Evolutionary conservation across 371 early-diverging fungal genomes (phyloP), one percentile per base, ranked within the genome.

Genomic region (Mucor indicus): DNA sequence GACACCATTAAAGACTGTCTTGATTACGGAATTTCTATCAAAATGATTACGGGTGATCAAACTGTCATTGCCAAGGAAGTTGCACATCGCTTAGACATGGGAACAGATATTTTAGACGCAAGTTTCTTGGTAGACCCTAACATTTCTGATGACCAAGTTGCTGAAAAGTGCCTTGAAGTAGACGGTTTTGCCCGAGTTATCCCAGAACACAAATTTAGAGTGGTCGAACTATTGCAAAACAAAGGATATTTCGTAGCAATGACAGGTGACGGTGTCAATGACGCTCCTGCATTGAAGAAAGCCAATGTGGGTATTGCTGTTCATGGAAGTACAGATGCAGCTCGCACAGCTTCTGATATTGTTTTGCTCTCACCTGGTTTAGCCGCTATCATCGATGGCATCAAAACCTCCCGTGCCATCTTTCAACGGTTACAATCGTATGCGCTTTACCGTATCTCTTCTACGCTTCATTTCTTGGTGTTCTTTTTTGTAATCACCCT

Each of bases 331-430:
- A 93, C 95, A 7, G 96, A 96, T 60, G 94, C 95, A 5, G 93
- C 95, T 17, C 83, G 95, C 23, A 85, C 91, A 1, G 96, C 96
- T 6, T 85, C 94, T 13, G 96, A 96, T 69, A 93, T 96, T 61
- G 94, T 96, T 4, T 61, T 96, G 42, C 58, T 91, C n/a, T 85
- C 90, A 16, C 83, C 89, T 2, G 92, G 94, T 19, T 78, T 95
- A 20, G 81, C 89, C 24, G 89, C 94, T 0, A 95, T 95, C 52
- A 86, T 91, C 31, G 90, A 91, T 55, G 94, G 91, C 22, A 81
- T 93, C 52, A 62, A 79, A 37, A 79, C 88, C 10, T 90, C 91
- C 10, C 84, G 94, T 46, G 85, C 88, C 23, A 94, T 94, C 50
- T 94, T 94, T 66, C 94, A 94, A 57, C 85, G 94, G 40, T 84